These are phyloP conservation scores for Amylocarpus encephaloides DNA, from an alignment of 2,329 filamentous ascomycete species.

Conservation along the genomic window DNA sequence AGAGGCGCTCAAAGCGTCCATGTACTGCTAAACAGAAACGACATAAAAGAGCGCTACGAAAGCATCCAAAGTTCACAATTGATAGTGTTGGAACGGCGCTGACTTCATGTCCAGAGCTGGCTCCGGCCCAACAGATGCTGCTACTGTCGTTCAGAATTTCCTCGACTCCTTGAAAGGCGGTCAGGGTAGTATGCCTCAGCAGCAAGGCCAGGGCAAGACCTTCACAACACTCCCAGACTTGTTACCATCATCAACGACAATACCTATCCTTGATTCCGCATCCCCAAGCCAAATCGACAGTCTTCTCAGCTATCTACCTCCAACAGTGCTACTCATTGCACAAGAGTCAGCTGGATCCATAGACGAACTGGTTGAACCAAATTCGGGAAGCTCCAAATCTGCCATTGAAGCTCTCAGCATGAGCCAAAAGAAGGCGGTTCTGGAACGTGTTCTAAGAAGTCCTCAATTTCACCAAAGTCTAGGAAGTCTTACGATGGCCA, in stretches of 20 bases:
- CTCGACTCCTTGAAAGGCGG: constrained; percentile 69
- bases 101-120: constrained; percentile 49
- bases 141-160: constrained; percentile 78
- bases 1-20: constrained; percentile 19
- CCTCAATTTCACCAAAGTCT: constrained; percentile 89
- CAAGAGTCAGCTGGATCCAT: constrained; percentile 58
- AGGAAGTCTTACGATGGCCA: constrained; percentile 75
- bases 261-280: constrained; percentile 61
- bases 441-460: constrained; percentile 77
- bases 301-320: constrained; percentile 72
- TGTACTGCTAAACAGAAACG: constrained; percentile 31
- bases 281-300: constrained; percentile 61
- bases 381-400: constrained; percentile 60
- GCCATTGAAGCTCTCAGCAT: constrained; percentile 68
- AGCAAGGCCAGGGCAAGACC: constrained; percentile 50
- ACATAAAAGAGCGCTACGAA: constrained; percentile 26
- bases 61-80: constrained; percentile 10
- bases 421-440: constrained; percentile 70
- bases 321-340: constrained; percentile 68
- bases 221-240: constrained; percentile 86
- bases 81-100: constrained; percentile 33
- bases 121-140: constrained; percentile 58
- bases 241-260: constrained; percentile 68
- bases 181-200: constrained; percentile 32
- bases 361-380: constrained; percentile 56